Evolutionary conservation across 139 green algal species (phyloP).

Genomic region (Medakamo hakoo): DNA sequence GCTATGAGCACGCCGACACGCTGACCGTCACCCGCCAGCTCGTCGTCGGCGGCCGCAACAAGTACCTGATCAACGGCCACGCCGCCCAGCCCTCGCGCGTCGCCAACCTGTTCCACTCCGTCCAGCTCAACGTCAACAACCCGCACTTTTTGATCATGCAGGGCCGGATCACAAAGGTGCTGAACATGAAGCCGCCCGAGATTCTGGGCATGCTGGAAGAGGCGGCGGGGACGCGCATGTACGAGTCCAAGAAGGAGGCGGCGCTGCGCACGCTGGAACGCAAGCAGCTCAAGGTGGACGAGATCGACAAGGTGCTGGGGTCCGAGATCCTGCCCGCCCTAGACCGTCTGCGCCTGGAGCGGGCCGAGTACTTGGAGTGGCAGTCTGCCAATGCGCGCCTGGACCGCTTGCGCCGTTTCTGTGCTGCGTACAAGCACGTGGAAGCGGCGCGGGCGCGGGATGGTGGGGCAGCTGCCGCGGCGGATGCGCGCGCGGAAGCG

Average conservation of each 20-base stretch:
- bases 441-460: conserved; percentile 15
- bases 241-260: conserved; percentile 94
- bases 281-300: conserved; percentile 85
- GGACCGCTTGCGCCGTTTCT: conserved; percentile 60
- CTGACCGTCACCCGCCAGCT: conserved; percentile 91
- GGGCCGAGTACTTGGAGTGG: conserved; percentile 69
- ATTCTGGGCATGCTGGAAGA: conserved; percentile 96
- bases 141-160: conserved; percentile 99
- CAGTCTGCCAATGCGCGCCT: conserved; percentile 25
- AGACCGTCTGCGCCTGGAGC: conserved; percentile 62
- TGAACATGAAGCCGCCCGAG: conserved; percentile 99
- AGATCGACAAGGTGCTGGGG: conserved; percentile 85
- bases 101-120: conserved; percentile 94
- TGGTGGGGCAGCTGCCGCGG: not conserved
- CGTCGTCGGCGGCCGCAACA: conserved; percentile 89
- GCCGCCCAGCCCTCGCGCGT: conserved; percentile 76
- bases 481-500: not conserved
- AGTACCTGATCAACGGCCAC: conserved; percentile 96
- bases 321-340: conserved; percentile 83
- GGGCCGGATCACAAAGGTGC: conserved; percentile 91
- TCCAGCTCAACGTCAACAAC: conserved; percentile 99
- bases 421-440: conserved; percentile 65
- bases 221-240: conserved; percentile 92
- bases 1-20: conserved; percentile 82
- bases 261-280: conserved; percentile 73